Evolutionary conservation across 2,329 filamentous ascomycete species (phyloP).

Genomic region (Botryosphaeria dothidea): DNA sequence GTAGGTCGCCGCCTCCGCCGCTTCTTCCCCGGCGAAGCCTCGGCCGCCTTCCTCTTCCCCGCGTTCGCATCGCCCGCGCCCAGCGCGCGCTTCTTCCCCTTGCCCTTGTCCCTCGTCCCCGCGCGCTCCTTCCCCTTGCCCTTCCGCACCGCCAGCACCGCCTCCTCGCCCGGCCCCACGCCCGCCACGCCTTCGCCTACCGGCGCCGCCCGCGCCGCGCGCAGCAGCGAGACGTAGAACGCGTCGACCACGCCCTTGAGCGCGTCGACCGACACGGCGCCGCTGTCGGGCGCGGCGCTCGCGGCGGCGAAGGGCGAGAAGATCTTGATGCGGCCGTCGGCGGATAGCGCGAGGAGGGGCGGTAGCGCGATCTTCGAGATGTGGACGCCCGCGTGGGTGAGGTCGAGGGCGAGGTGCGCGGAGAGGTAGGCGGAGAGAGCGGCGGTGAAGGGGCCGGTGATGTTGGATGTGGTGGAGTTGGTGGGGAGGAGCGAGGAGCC

Average conservation of each 20-base stretch:
- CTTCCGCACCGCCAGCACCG: neutral
- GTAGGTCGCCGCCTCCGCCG: neutral
- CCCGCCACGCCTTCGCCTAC: no score
- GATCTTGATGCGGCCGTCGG: slow-evolving; percentile 43
- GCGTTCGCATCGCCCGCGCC: neutral
- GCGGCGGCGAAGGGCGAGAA: slow-evolving; percentile 28
- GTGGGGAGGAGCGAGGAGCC: slow-evolving; percentile 28
- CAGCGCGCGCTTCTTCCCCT: neutral
- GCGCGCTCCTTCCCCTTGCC: neutral
- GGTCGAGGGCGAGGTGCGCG: slow-evolving; percentile 43
- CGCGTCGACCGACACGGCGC: slow-evolving; percentile 19
- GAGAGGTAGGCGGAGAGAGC: slow-evolving; percentile 42
- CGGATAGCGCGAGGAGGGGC: slow-evolving; percentile 31
- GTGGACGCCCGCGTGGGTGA: slow-evolving; percentile 41
- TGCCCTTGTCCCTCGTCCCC: neutral
- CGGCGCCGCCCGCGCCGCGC: neutral
- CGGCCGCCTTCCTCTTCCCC: neutral
- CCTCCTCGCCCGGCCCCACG: no score
- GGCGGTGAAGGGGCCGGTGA: slow-evolving; percentile 38
- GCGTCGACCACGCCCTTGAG: neutral
- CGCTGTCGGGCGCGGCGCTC: neutral
- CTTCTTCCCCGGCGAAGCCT: slow-evolving; percentile 23
- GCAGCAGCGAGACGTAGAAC: neutral
- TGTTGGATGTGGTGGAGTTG: slow-evolving; percentile 25
- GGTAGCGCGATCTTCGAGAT: slow-evolving; percentile 44